Conservation (phyloP, 805 yeast genomes). For the Saturnispora hagleri region DNA sequence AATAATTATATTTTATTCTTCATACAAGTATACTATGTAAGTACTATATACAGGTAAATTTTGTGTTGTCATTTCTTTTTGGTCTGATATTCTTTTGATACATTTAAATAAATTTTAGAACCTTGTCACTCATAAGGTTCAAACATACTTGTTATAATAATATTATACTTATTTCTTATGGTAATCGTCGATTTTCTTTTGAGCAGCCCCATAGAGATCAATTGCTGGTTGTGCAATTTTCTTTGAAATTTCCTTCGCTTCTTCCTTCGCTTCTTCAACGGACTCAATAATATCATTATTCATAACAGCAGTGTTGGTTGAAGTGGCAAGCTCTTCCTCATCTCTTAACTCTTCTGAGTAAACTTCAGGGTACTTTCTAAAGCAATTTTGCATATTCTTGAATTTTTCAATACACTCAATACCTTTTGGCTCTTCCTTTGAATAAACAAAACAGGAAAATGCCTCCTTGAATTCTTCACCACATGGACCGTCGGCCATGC, state of each 20-base stretch:
- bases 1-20: too few species aligned
- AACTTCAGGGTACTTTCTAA: slow-evolving; percentile 85
- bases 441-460: slow-evolving; percentile 88
- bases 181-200: slow-evolving; percentile 15
- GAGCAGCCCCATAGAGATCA: slow-evolving; percentile 14
- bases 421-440: slow-evolving; percentile 93
- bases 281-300: slow-evolving; percentile 16
- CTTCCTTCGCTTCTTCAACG: slow-evolving; percentile 15
- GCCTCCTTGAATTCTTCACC: slow-evolving; percentile 94
- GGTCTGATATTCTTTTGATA: neutral
- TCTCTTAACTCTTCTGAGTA: slow-evolving; percentile 87
- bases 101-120: neutral
- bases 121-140: too few species aligned
- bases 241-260: slow-evolving; percentile 13
- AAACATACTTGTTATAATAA: neutral
- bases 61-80: neutral
- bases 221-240: slow-evolving; percentile 7
- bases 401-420: slow-evolving; percentile 89
- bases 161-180: slow-evolving; percentile 8
- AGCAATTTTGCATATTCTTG: slow-evolving; percentile 87
- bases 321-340: slow-evolving; percentile 42
- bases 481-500: slow-evolving; percentile 98
- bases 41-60: neutral
- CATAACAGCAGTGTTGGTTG: slow-evolving; percentile 14
- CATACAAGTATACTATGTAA: neutral